Percentiles rank a stretch among this genome's conserved stretches.
Evolutionary conservation across 2,329 filamentous ascomycete species (phyloP).

Genomic region (Samsoniella hepiali): DNA sequence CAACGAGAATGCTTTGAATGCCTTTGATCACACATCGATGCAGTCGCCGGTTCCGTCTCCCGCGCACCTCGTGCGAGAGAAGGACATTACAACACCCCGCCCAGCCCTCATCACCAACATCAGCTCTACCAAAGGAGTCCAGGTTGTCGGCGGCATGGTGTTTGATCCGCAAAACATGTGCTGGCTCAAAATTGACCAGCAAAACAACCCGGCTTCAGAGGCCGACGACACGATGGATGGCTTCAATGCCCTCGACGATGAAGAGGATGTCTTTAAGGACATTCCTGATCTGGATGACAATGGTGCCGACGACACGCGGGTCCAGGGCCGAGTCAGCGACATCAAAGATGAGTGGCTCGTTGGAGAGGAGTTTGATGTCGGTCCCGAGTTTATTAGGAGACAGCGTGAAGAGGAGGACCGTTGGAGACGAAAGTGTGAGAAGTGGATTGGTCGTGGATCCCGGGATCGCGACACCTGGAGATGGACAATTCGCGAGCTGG

Average conservation of each 20-base stretch:
- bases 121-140: slow-evolving; percentile 76
- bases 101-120: slow-evolving; percentile 90
- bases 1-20: slow-evolving; percentile 79
- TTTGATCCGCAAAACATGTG: slow-evolving; percentile 97
- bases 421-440: slow-evolving; percentile 84
- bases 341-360: slow-evolving; percentile 78
- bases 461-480: slow-evolving; percentile 64
- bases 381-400: slow-evolving; percentile 84
- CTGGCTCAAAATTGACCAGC: slow-evolving; percentile 76
- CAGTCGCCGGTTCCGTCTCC: slow-evolving; percentile 42
- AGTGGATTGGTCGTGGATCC: slow-evolving; percentile 67
- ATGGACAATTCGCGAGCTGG: slow-evolving; percentile 69
- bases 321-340: slow-evolving; percentile 54
- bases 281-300: slow-evolving; percentile 87
- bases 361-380: slow-evolving; percentile 96
- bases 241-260: slow-evolving; percentile 72
- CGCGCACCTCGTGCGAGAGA: slow-evolving; percentile 50
- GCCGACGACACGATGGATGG: slow-evolving; percentile 58
- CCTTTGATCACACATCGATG: slow-evolving; percentile 65
- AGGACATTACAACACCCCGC: slow-evolving; percentile 57
- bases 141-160: slow-evolving; percentile 96
- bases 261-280: slow-evolving; percentile 82
- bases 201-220: slow-evolving; percentile 46
- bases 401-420: slow-evolving; percentile 89
- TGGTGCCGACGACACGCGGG: slow-evolving; percentile 46